Conservation (phyloP, 805 yeast genomes). For the Metschnikowia noctiluminum region DNA sequence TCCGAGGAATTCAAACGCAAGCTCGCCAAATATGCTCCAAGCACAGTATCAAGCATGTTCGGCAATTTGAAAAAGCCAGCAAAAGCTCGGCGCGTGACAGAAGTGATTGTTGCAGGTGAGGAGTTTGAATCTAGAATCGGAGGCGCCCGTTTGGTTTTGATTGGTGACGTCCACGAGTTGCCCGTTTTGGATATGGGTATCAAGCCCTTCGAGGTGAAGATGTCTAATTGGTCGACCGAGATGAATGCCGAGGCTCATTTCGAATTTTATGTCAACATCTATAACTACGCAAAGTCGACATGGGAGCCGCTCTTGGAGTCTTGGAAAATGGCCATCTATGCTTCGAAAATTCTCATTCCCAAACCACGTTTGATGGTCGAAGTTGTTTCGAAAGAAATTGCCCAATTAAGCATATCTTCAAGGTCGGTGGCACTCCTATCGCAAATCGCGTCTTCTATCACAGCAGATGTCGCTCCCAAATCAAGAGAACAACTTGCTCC, state of each 20-base stretch:
- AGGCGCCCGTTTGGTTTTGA: conserved; percentile 75
- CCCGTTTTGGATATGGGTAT: conserved; percentile 80
- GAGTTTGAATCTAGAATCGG: conserved; percentile 61
- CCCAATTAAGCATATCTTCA: conserved; percentile 79
- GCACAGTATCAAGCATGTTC: conserved; percentile 48
- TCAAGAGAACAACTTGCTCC: conserved; percentile 82
- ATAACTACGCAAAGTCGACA: conserved; percentile 82
- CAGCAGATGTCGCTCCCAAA: conserved; percentile 50
- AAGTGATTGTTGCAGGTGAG: conserved; percentile 62
- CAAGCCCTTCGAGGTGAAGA: conserved; percentile 62
- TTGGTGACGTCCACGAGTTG: conserved; percentile 88
- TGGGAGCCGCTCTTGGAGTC: conserved; percentile 96
- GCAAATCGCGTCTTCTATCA: conserved; percentile 58
- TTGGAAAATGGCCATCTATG: conserved; percentile 75
- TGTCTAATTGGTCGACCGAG: conserved; percentile 84
- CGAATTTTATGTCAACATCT: conserved; percentile 68
- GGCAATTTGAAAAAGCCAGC: conserved; percentile 31
- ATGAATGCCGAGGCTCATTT: conserved; percentile 64
- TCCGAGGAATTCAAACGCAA: conserved; percentile 63
- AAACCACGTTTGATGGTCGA: conserved; percentile 56
- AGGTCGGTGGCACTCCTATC: conserved; percentile 75
- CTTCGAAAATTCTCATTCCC: conserved; percentile 47
- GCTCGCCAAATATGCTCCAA: conserved; percentile 65
- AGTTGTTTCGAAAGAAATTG: conserved; percentile 67
- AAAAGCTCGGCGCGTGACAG: conserved; percentile 7